Base-by-base conservation (phyloP, 176 grass and related monocot species). In the Bonia amplexicaulis region DNA sequence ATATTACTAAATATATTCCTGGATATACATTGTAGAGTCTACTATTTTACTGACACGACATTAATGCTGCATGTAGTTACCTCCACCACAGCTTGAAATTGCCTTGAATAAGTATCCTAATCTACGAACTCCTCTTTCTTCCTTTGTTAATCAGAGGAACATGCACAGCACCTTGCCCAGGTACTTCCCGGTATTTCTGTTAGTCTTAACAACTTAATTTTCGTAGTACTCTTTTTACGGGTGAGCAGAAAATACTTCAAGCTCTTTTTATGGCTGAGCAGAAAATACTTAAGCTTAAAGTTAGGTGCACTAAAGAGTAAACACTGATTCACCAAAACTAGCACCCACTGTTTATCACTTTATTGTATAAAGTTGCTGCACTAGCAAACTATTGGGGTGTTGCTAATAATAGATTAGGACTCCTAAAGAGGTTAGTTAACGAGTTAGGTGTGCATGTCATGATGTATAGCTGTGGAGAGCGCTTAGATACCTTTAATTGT, bases 71-170 rank as follows among this genome's bases (percentile, higher is more conserved):
- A 81, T 90, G 80, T 80, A 97, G 94, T 85, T 97, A 64, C 94
- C 94, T 25, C 59, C 92, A n/a, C 82, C 66, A 23, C 94, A 97
- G 52, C 90, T 97, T 82, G 94, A 97, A 84, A 48, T 79, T 77
- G 72, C 76, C 41, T 89, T 97, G 85, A 88, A 73, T 73, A 97
- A 88, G 78, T 88, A 92, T 88, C 73, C 87, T 22, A 94, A 92
- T 84, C 70, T 97, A 23, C 85, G 79, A 25, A 44, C 44, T 71
- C 92, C 92, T 67, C 92, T 97, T 87, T 84, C 90, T 89, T 90
- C 94, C 35, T 91, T 88, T 81, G 87, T 94, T 80, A 92, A 79
- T 87, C 92, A 94, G 73, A 80, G 68, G 67, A 92, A 88, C 54
- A 88, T 92, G 81, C 91, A 93, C 44, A 83, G 23, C 78, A 74